Percentiles rank a stretch among this genome's conserved stretches.
Evolutionary conservation across 495 filamentous ascomycete genomes (phyloP).

Genomic region (Hypomontagnella monticulosa): DNA sequence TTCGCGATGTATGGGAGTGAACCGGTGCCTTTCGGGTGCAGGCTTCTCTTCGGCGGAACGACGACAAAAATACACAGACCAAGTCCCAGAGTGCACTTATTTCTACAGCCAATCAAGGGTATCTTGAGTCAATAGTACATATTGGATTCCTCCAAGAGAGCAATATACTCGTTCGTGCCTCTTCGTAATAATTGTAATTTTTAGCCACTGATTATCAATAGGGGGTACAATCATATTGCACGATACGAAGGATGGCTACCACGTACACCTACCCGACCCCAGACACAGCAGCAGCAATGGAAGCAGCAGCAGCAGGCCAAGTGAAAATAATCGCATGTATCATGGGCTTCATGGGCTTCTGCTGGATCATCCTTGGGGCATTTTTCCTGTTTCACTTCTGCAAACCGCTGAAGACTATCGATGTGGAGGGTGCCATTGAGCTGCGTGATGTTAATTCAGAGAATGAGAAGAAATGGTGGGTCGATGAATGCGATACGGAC

Average conservation of each 20-base stretch:
- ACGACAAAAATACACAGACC: constrained; percentile 7
- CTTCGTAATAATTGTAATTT: background rate
- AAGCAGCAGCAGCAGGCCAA: constrained; percentile 8
- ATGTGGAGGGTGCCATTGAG: constrained; percentile 7
- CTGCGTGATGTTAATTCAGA: background rate
- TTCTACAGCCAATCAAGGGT: constrained; percentile 24
- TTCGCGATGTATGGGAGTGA: constrained; percentile 27
- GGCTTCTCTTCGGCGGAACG: constrained; percentile 15
- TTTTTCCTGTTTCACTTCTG: constrained; percentile 31
- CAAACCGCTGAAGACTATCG: constrained; percentile 1
- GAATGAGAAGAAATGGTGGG: constrained; percentile 28
- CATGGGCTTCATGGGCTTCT: constrained; percentile 25
- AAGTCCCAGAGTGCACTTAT: constrained; percentile 2
- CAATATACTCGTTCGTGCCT: constrained; percentile 1
- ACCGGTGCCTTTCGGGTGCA: constrained; percentile 9
- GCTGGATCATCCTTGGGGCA: constrained; percentile 9
- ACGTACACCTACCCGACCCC: constrained; percentile 11
- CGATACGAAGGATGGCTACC: background rate
- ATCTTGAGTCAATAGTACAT: constrained; percentile 22
- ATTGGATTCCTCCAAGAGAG: background rate
- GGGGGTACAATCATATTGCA: background rate
- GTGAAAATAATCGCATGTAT: constrained; percentile 10
- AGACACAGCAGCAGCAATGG: constrained; percentile 17
- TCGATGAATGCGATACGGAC: constrained; percentile 19
- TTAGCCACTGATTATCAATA: background rate